Evolutionary conservation across 202 grass and related monocot species (phyloP).

Genomic region (Zizania palustris): DNA sequence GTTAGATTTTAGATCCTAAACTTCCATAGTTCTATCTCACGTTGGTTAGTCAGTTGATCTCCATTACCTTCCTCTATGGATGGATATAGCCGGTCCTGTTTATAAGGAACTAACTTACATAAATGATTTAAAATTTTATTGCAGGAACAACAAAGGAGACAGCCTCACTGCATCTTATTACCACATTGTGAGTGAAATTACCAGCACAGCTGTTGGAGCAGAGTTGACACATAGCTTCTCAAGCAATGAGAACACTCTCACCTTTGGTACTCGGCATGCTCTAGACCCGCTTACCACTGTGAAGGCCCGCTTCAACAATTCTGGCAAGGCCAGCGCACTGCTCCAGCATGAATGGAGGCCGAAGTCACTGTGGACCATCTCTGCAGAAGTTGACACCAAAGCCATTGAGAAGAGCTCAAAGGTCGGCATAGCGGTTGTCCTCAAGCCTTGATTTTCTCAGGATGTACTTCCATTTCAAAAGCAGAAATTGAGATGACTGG

Average conservation of each 20-base stretch:
- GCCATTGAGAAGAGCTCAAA: constrained; percentile 97
- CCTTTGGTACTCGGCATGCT: constrained; percentile 68
- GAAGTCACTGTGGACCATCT: constrained; percentile 70
- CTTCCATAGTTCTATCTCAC: background rate
- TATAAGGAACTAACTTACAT: background rate
- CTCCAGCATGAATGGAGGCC: constrained; percentile 85
- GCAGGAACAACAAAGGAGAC: constrained; percentile 91
- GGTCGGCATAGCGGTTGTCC: constrained; percentile 67
- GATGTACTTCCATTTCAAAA: constrained; percentile 38
- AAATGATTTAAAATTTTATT: constrained; percentile 23
- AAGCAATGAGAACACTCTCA: constrained; percentile 70
- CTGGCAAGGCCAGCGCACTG: constrained; percentile 72
- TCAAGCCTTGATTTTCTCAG: constrained; percentile 68
- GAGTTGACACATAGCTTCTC: constrained; percentile 81
- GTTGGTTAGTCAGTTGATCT: background rate
- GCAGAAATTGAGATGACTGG: constrained; percentile 30
- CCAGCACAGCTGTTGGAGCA: constrained; percentile 68
- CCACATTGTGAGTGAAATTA: constrained; percentile 56
- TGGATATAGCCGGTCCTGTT: background rate
- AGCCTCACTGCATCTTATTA: constrained; percentile 78
- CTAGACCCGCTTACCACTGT: constrained; percentile 66
- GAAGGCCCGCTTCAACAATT: constrained; percentile 83
- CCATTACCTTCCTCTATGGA: background rate
- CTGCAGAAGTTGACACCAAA: constrained; percentile 84
- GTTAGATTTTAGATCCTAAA: background rate